A percentile compares a stretch with the other conserved stretches of the same genome.
Conservation (phyloP, 345 rosid species). For the Diplotaxis tenuifolia region DNA sequence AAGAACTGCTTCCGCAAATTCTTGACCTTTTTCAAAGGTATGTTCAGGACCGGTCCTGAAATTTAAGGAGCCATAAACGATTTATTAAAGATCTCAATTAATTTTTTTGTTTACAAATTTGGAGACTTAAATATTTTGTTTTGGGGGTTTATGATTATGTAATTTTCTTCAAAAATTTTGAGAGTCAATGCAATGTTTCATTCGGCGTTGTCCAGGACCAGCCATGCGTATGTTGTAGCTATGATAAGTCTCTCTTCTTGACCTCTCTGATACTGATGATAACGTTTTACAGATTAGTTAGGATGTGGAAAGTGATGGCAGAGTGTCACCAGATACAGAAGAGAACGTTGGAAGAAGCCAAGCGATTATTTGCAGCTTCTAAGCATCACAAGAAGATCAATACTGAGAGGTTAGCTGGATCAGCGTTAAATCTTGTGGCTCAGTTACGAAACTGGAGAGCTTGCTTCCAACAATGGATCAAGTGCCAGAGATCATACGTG, state of each 20-base stretch:
- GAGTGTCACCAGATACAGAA: slow-evolving; percentile 82
- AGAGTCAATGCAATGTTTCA: too few species aligned
- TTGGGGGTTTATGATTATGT: too few species aligned
- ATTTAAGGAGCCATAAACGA: too few species aligned
- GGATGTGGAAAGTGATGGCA: slow-evolving; percentile 96
- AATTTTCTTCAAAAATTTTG: too few species aligned
- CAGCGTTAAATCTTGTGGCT: slow-evolving; percentile 68
- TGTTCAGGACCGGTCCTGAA: too few species aligned
- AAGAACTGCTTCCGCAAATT: slow-evolving; percentile 92
- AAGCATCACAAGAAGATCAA: slow-evolving; percentile 32
- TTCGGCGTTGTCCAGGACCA: too few species aligned
- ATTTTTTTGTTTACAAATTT: too few species aligned
- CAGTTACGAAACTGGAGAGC: slow-evolving; percentile 83
- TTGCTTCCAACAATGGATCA: slow-evolving; percentile 77
- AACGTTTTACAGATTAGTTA: slow-evolving; percentile 53
- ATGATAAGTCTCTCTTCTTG: background rate
- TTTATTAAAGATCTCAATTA: too few species aligned
- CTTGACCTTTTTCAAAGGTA: slow-evolving; percentile 83
- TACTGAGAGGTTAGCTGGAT: slow-evolving; percentile 57
- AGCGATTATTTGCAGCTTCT: slow-evolving; percentile 54
- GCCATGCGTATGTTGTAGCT: too few species aligned
- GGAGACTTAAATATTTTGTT: too few species aligned
- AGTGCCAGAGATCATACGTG: slow-evolving; percentile 74
- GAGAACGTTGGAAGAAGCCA: slow-evolving; percentile 78
- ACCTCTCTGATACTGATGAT: background rate